Base-by-base conservation (phyloP, 2,329 filamentous ascomycete species). In the Botrytis byssoidea region DNA sequence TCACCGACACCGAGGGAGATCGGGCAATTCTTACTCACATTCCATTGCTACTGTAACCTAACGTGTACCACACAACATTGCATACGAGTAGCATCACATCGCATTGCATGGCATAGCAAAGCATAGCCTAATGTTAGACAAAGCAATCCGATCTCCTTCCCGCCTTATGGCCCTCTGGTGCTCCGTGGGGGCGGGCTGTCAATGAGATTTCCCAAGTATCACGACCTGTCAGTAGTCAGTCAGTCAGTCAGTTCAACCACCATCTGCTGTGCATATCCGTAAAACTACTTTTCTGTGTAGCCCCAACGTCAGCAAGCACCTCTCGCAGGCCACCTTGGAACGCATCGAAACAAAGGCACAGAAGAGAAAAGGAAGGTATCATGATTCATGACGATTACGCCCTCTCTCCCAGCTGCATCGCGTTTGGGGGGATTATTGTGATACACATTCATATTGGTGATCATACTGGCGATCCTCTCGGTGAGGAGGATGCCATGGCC, bases 1-100 rank as follows among this genome's bases (percentile, higher is more conserved):
- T 10, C 37, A 37, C 37, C 48, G 48, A 55, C 48, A 55, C 55
- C 69, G 29, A 71, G 57, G 57, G 35, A 51, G 55, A 16, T 35
- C 69, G 69, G 57, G 40, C 57, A 64, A 70, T 71, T 71, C 29
- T 65, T 65, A 71, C 70, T 71, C 46, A 44, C 59, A 40, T 40
- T 48, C 22, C 29, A 63, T 51, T 55, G 37, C 35, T 18, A 64
- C 32, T 29, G 59, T 46, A 51, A 70, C 29, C 37, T 57, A 46
- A 60, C 12, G 22, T 59, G 32, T 55, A 51, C 65, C 65, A 69
- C 44, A 32, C 35, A 48, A 29, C 20, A 51, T 22, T 20, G 57
- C 8, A 25, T 59, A 59, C 35, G 29, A 35, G n/a, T 55, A 55
- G 48, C 48, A 55, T 55, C 48, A 16, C 25, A 55, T 55, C 2